Base-by-base conservation (phyloP, 2,329 filamentous ascomycete genomes). In the Pestalotiopsis sp. region DNA sequence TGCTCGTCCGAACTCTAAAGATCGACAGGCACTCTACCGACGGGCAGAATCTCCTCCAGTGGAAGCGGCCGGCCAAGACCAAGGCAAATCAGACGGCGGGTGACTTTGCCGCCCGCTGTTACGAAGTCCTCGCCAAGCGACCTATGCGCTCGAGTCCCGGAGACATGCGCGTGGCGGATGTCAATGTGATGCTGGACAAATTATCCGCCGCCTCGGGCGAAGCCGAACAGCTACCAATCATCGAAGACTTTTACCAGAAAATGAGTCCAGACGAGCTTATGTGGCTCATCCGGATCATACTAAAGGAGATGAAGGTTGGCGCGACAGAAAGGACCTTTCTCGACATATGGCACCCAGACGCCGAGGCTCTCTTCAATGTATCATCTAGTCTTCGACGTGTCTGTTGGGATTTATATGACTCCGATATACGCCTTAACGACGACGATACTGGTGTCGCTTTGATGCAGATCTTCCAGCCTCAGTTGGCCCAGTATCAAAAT, bases 391-490 rank as follows among this genome's bases (percentile, higher is more conserved):
- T 99, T 68, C 89, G 93, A 6, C 88, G 95, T 49, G 95, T 99
- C 0, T 99, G 96, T 76, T 98, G 96, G 95, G 95, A 98, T 78
- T 83, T 99, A 2, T 89, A 89, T 73, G 91, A 98, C 76, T 91
- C 91, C 0, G 84, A 87, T 49, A 80, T 93, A 12, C 88, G 92
- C 4, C 85, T 99, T 2, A 90, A 94, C 72, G 90, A 90, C 45
- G 92, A 94, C 27, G 90, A 94, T 66, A 87, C 90, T 0, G 91
- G 92, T 0, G 90, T 98, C 14, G 84, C 87, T 1, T 83, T 98
- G 41, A 97, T 98, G 93, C 92, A 96, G 76, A 98, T 94, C 78
- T 98, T 98, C 77, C 95, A 98, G 76, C 96, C 96, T 5, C 96
- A 98, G 79, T 86, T 99, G 45, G 96, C 96, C 4, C 93, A 96